phyloP scores from a whole-genome alignment of 495 filamentous ascomycete genomes.

The Pyrenopolyporus hunteri region DNA sequence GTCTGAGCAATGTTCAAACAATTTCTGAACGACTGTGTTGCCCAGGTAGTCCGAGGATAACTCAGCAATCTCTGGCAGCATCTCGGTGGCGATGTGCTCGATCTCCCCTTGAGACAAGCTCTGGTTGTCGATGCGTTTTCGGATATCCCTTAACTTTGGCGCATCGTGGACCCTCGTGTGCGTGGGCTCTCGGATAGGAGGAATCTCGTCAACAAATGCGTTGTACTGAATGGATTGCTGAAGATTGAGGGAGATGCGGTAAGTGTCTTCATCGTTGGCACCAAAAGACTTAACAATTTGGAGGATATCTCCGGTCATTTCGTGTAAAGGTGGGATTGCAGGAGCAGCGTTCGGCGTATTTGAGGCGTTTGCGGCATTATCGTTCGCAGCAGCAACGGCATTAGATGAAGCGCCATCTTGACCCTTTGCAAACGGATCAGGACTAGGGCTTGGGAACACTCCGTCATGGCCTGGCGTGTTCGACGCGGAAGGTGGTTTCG shows the following conservation, averaged over 20 bases:
- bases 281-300: slow-evolving; percentile 90
- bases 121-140: slow-evolving; percentile 96
- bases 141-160: slow-evolving; percentile 92
- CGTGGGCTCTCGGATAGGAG: slow-evolving; percentile 84
- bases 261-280: slow-evolving; percentile 78
- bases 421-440: slow-evolving; percentile 73
- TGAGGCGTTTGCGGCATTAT: slow-evolving; percentile 39
- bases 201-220: slow-evolving; percentile 80
- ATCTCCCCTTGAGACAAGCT: slow-evolving; percentile 84
- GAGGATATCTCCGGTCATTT: slow-evolving; percentile 81
- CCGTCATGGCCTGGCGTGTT: slow-evolving; percentile 84
- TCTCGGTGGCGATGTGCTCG: slow-evolving; percentile 85
- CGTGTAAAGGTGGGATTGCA: slow-evolving; percentile 71
- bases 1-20: slow-evolving; percentile 96
- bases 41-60: slow-evolving; percentile 93
- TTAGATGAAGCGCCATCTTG: slow-evolving; percentile 53
- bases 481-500: slow-evolving; percentile 89
- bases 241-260: slow-evolving; percentile 74
- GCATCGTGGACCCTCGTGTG: slow-evolving; percentile 94
- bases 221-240: slow-evolving; percentile 76
- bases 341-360: slow-evolving; percentile 58
- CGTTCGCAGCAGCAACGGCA: slow-evolving; percentile 52
- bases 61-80: slow-evolving; percentile 96
- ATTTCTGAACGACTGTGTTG: slow-evolving; percentile 98
- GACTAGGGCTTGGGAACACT: slow-evolving; percentile 89